A percentile compares a stretch with the other conserved stretches of the same genome.
Conservation (phyloP, 1,139 yeast genomes). For the Hyphopichia buzzinii region DNA sequence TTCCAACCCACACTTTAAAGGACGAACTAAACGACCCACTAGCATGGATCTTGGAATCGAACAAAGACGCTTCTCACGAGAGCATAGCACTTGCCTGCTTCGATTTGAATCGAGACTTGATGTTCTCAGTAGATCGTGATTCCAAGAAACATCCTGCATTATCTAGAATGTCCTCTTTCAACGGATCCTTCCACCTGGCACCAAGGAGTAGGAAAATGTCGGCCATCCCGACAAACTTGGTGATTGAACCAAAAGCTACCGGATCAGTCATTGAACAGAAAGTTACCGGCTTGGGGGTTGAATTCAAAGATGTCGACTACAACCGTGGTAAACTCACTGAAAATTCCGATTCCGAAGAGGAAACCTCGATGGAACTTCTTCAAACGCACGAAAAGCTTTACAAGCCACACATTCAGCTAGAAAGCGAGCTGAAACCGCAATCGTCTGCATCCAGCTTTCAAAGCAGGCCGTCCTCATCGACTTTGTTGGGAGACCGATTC, state of each 20-base stretch:
- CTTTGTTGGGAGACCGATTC: conserved; percentile 14
- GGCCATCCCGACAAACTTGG: conserved; percentile 26
- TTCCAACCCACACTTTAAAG: conserved; percentile 25
- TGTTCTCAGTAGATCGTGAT: neutral
- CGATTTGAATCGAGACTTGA: conserved; percentile 25
- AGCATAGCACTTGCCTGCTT: conserved; percentile 35
- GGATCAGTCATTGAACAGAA: neutral
- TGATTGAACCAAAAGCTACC: conserved; percentile 12
- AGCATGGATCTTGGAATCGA: conserved; percentile 27
- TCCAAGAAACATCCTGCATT: neutral
- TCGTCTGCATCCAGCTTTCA: neutral
- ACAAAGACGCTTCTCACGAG: conserved; percentile 24
- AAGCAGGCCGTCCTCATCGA: conserved; percentile 5
- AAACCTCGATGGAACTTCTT: conserved; percentile 28
- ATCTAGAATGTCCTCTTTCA: neutral
- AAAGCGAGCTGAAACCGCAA: neutral
- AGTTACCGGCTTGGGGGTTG: conserved; percentile 8
- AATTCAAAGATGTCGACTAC: conserved; percentile 32
- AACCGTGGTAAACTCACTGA: conserved; percentile 8
- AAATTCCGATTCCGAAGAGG: conserved; percentile 4
- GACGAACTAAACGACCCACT: conserved; percentile 44
- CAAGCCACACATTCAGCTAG: conserved; percentile 7
- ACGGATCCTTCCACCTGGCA: neutral
- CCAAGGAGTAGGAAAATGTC: conserved; percentile 22
- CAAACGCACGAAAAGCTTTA: conserved; percentile 35